These are phyloP conservation scores for Sphagnum magellanicum DNA, from an alignment of 228 moss, liverwort and hornwort genomes.

Conservation along the genomic window DNA sequence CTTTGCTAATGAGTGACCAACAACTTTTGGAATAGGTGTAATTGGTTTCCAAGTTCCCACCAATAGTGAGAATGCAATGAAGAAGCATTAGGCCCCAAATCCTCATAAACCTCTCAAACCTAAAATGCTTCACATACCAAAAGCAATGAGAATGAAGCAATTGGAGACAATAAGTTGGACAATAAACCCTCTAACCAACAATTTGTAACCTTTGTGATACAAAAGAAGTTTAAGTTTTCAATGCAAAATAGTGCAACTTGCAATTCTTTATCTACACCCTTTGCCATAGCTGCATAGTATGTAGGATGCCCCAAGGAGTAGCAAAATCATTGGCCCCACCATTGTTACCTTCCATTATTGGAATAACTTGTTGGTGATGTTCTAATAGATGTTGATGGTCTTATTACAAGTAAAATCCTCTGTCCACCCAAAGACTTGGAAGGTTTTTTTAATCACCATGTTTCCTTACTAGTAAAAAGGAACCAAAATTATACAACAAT, in stretches of 20 bases:
- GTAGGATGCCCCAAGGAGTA: neutral
- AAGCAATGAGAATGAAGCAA: slow-evolving; percentile 31
- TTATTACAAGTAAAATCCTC: no score
- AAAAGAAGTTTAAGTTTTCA: slow-evolving; percentile 2
- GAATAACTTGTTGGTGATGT: no score
- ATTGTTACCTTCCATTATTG: no score
- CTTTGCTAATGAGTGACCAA: slow-evolving; percentile 63
- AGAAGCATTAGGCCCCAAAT: slow-evolving; percentile 62
- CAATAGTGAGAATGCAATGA: slow-evolving; percentile 34
- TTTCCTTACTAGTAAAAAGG: no score
- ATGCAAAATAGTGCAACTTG: slow-evolving; percentile 9
- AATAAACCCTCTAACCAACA: neutral
- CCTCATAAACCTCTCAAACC: slow-evolving; percentile 56
- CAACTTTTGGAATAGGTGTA: slow-evolving; percentile 68
- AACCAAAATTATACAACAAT: neutral
- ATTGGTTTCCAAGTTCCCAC: slow-evolving; percentile 40
- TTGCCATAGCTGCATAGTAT: neutral
- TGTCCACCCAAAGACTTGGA: no score
- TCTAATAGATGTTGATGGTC: no score
- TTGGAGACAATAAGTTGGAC: slow-evolving; percentile 1
- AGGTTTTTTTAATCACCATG: no score
- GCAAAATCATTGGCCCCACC: neutral
- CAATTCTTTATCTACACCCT: slow-evolving; percentile 7
- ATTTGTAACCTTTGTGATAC: neutral
- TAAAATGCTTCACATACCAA: slow-evolving; percentile 50